phyloP scores from a whole-genome alignment of 2,329 filamentous ascomycete genomes.

The Curvularia hawaiiensis region DNA sequence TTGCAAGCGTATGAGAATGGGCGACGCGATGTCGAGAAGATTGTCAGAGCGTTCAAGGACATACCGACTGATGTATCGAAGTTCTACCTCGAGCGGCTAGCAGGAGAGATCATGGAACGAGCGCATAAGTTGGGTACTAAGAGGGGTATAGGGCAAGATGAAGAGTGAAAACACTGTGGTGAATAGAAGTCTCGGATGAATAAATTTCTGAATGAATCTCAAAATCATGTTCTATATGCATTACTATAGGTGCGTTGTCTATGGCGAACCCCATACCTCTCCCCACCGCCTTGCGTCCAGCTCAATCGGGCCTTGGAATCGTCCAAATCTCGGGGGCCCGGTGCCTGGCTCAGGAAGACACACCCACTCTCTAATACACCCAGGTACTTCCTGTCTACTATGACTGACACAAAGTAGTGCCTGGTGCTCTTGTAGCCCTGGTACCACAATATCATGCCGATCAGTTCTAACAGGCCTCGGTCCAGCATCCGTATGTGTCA shows the following conservation, averaged over 20 bases:
- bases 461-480: constrained; percentile 52
- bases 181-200: not conserved
- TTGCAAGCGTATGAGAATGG: constrained; percentile 84
- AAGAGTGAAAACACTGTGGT: not conserved
- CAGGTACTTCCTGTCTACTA: constrained; percentile 86
- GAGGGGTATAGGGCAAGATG: not conserved
- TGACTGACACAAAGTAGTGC: constrained; percentile 93
- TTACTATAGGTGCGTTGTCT: not conserved
- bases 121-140: constrained; percentile 30
- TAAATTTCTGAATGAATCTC: not conserved
- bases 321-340: constrained; percentile 68
- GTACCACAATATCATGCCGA: constrained; percentile 56
- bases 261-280: constrained; percentile 55
- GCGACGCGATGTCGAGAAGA: constrained; percentile 71
- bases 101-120: constrained; percentile 64
- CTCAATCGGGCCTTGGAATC: constrained; percentile 65
- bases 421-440: constrained; percentile 71
- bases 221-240: not conserved
- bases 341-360: constrained; percentile 79
- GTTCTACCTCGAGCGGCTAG: constrained; percentile 78
- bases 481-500: constrained; percentile 43
- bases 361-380: constrained; percentile 81
- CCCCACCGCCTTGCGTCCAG: constrained; percentile 64
- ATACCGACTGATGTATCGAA: constrained; percentile 69
- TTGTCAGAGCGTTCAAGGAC: constrained; percentile 67